Conservation (phyloP, 768 basidiomycete genomes). For the Phanerodontia chrysosporium region DNA sequence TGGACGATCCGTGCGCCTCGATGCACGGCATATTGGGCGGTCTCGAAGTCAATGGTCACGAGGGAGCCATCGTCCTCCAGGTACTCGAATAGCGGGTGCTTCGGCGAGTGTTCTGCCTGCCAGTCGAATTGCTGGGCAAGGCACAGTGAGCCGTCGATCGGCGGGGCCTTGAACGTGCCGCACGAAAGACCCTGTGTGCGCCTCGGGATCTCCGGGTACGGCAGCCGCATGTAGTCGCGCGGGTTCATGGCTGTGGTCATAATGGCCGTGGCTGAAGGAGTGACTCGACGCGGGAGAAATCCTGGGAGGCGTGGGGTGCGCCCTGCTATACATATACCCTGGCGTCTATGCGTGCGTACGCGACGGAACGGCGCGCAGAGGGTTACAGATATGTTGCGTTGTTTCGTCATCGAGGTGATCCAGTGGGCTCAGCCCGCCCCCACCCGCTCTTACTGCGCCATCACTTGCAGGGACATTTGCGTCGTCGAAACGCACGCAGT, state of each 20-base stretch:
- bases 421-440: too few relatives aligned
- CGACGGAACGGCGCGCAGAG: background rate
- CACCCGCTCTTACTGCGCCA: too few relatives aligned
- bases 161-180: conserved; percentile 27
- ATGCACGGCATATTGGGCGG: conserved; percentile 6
- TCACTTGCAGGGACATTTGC: too few relatives aligned
- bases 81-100: conserved; percentile 29
- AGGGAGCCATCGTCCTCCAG: conserved; percentile 11
- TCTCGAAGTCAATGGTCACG: conserved; percentile 11
- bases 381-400: too few relatives aligned
- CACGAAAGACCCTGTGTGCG: background rate
- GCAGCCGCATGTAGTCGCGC: background rate
- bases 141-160: conserved; percentile 29
- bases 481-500: too few relatives aligned
- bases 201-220: background rate
- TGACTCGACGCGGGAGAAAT: background rate
- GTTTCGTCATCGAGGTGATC: too few relatives aligned
- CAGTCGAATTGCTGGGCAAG: conserved; percentile 33
- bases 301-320: background rate
- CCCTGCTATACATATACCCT: background rate
- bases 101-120: conserved; percentile 25
- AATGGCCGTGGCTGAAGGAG: background rate
- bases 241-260: background rate
- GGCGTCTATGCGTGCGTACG: background rate
- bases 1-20: background rate